Conservation (phyloP, 371 early-diverging fungal genomes). For the Batkoa obscura region DNA sequence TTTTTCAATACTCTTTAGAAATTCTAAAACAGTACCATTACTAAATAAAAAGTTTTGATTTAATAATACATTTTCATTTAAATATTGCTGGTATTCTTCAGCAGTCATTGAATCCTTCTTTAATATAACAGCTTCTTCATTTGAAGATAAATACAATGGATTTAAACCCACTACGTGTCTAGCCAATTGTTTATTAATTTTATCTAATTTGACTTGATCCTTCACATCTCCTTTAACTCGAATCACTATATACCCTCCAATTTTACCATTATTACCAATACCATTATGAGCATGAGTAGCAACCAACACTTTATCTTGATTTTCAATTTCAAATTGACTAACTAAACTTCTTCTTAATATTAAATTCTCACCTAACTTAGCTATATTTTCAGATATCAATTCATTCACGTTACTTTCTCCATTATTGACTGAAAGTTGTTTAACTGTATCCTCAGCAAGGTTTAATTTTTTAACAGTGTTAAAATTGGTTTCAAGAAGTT, state of each 20-base stretch:
- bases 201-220: slow-evolving; percentile 11
- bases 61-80: slow-evolving; percentile 37
- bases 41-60: slow-evolving; percentile 60
- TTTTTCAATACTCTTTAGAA: slow-evolving; percentile 22
- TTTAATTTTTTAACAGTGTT: slow-evolving; percentile 13
- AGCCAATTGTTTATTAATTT: slow-evolving; percentile 46
- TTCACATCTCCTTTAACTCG: slow-evolving; percentile 16
- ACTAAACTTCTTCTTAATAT: slow-evolving; percentile 43
- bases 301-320: slow-evolving; percentile 10
- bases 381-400: slow-evolving; percentile 46
- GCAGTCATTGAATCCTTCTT: slow-evolving; percentile 21
- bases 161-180: slow-evolving; percentile 61
- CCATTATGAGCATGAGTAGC: slow-evolving; percentile 57
- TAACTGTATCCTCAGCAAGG: slow-evolving; percentile 12
- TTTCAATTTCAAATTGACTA: slow-evolving; percentile 7
- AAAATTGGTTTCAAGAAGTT: no score
- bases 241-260: slow-evolving; percentile 50
- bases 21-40: slow-evolving; percentile 45
- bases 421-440: no score
- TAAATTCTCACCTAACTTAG: slow-evolving; percentile 77
- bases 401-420: slow-evolving; percentile 26
- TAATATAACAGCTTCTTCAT: slow-evolving; percentile 14
- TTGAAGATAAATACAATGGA: slow-evolving; percentile 26
- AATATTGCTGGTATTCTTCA: slow-evolving; percentile 24
- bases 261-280: slow-evolving; percentile 31